A percentile compares a stretch with the other conserved stretches of the same genome.
Conservation (phyloP, 2,329 filamentous ascomycete genomes). For the Colletotrichum aenigma region DNA sequence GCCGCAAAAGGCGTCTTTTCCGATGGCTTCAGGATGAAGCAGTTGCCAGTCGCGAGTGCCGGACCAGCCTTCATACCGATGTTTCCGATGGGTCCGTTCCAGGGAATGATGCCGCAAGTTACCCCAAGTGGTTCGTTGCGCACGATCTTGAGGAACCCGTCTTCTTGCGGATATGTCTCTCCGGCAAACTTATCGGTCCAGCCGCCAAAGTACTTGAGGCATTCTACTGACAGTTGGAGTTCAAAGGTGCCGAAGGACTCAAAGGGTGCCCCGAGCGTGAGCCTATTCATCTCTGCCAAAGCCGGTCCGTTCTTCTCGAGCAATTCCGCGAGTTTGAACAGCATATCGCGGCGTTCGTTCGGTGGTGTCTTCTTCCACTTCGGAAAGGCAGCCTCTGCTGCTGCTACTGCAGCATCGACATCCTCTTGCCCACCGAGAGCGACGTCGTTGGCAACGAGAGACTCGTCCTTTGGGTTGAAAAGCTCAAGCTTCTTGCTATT, state of each 20-base stretch:
- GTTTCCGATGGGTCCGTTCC: slow-evolving; percentile 43
- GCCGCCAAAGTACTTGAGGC: slow-evolving; percentile 36
- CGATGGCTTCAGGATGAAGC: slow-evolving; percentile 46
- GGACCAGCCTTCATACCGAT: slow-evolving; percentile 44
- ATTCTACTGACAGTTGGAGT: slow-evolving; percentile 37
- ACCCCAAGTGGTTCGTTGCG: slow-evolving; percentile 34
- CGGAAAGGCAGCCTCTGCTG: slow-evolving; percentile 52
- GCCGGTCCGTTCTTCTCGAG: slow-evolving; percentile 38
- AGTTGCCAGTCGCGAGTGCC: slow-evolving; percentile 47
- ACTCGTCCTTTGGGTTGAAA: slow-evolving; percentile 52
- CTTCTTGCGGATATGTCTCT: slow-evolving; percentile 34
- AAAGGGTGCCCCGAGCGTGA: slow-evolving; percentile 51
- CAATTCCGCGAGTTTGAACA: slow-evolving; percentile 49
- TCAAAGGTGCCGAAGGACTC: slow-evolving; percentile 48
- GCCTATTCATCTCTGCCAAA: slow-evolving; percentile 43
- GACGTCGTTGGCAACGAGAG: slow-evolving; percentile 53
- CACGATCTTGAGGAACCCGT: slow-evolving; percentile 47
- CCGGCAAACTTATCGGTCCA: slow-evolving; percentile 27
- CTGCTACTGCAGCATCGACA: slow-evolving; percentile 51
- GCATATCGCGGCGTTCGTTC: slow-evolving; percentile 38
- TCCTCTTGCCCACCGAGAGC: slow-evolving; percentile 47
- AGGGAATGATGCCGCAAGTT: slow-evolving; percentile 37
- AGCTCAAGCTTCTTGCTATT: slow-evolving; percentile 50
- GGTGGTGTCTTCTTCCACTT: slow-evolving; percentile 42
- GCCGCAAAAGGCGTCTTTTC: slow-evolving; percentile 45